Percentiles rank a stretch among this genome's conserved stretches.
Evolutionary conservation across 1,284 basidiomycete genomes (phyloP).

Genomic region (Phlebopus sp.): DNA sequence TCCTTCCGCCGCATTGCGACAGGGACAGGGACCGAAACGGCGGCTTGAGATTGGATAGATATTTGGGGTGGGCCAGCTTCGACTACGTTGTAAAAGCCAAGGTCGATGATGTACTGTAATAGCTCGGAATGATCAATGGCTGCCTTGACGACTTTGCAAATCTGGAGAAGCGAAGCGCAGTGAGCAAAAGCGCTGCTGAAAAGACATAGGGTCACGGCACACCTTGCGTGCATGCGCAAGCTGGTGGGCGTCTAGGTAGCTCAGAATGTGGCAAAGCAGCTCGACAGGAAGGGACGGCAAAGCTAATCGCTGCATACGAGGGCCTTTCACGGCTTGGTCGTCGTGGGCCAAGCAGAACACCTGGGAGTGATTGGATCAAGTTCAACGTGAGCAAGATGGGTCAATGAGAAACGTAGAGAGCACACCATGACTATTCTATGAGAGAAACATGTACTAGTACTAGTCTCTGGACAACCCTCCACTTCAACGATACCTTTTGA

Average conservation of each 20-base stretch:
- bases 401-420: no score
- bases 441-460: no score
- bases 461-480: no score
- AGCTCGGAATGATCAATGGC: constrained; percentile 40
- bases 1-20: constrained; percentile 38
- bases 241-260: constrained; percentile 36
- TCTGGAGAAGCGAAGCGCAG: constrained; percentile 34
- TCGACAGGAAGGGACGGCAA: constrained; percentile 37
- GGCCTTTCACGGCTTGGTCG: not conserved
- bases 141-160: constrained; percentile 36
- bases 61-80: not conserved
- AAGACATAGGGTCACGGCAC: constrained; percentile 39
- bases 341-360: no score
- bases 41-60: constrained; percentile 24
- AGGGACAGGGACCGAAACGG: constrained; percentile 16
- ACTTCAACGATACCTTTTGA: no score
- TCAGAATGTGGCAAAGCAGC: constrained; percentile 40
- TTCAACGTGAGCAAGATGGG: no score
- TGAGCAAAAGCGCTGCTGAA: constrained; percentile 34
- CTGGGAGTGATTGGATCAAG: no score
- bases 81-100: constrained; percentile 36
- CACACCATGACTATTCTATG: no score
- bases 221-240: constrained; percentile 29
- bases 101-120: constrained; percentile 46
- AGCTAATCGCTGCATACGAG: not conserved